A percentile compares a stretch with the other conserved stretches of the same genome.
These are phyloP conservation scores for Phytophthora kernoviae DNA, from an alignment of 352 stramenopile genomes.

Conservation along the genomic window DNA sequence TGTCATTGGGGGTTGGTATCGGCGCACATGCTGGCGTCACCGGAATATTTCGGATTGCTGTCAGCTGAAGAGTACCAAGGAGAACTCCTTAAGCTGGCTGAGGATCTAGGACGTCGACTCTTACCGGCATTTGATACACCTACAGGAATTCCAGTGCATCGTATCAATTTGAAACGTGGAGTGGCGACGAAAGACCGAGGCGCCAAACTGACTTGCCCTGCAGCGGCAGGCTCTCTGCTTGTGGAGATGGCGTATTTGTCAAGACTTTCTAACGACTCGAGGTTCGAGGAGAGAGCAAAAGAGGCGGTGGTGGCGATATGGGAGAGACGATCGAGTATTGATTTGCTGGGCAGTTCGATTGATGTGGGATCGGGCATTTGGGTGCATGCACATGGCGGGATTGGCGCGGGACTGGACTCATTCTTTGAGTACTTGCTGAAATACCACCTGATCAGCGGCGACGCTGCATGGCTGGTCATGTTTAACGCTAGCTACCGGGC, in stretches of 20 bases:
- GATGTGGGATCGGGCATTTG: conserved; percentile 89
- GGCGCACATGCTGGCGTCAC: conserved; percentile 86
- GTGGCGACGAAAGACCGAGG: conserved; percentile 35
- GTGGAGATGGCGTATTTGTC: conserved; percentile 97
- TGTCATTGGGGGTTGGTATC: conserved; percentile 92
- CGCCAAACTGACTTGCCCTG: conserved; percentile 90
- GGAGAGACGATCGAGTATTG: conserved; percentile 72
- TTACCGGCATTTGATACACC: conserved; percentile 96
- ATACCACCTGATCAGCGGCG: conserved; percentile 95
- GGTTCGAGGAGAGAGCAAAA: conserved; percentile 68
- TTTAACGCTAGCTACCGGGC: conserved; percentile 85
- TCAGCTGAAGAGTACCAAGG: conserved; percentile 87
- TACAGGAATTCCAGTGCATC: conserved; percentile 95
- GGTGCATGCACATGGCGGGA: conserved; percentile 77
- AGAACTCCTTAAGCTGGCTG: conserved; percentile 93
- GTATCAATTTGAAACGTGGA: conserved; percentile 92
- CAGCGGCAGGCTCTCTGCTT: conserved; percentile 95
- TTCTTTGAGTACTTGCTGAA: conserved; percentile 99
- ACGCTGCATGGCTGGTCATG: conserved; percentile 92
- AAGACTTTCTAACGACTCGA: conserved; percentile 56
- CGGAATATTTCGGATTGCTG: conserved; percentile 58
- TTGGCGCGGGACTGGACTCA: conserved; percentile 95
- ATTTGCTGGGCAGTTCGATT: conserved; percentile 96
- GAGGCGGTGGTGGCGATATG: conserved; percentile 80
- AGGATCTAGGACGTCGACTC: conserved; percentile 95